Evolutionary conservation across 495 filamentous ascomycete species (phyloP).

Genomic region (Pseudoneurospora amorphoporcata): DNA sequence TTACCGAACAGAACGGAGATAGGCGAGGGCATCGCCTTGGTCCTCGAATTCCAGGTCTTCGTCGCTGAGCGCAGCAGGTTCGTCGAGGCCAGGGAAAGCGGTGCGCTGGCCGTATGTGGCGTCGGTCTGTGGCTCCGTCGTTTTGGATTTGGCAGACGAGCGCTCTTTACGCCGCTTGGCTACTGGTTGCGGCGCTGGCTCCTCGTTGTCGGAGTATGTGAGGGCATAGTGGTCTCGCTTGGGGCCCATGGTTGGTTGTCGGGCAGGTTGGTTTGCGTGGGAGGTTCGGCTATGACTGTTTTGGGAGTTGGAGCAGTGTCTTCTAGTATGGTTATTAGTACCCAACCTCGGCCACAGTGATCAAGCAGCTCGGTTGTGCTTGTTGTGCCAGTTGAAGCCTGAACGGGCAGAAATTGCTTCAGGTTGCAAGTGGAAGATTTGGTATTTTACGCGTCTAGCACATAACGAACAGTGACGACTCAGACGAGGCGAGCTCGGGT

Average conservation of each 20-base stretch:
- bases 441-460: not conserved
- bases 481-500: not conserved
- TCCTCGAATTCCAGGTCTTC: constrained; percentile 49
- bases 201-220: constrained; percentile 3
- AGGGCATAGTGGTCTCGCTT: constrained; percentile 18
- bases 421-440: not conserved
- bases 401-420: not conserved
- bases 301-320: not conserved
- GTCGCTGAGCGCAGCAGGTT: constrained; percentile 22
- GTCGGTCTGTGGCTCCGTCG: constrained; percentile 35
- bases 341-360: not conserved
- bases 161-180: constrained; percentile 21
- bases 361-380: not conserved
- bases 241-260: constrained; percentile 13
- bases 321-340: not conserved
- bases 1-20: constrained; percentile 75
- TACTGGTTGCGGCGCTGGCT: constrained; percentile 6
- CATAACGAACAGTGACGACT: not conserved
- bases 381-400: not conserved
- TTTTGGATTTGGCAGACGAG: constrained; percentile 10
- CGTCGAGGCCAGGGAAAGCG: constrained; percentile 66
- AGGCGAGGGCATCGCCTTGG: constrained; percentile 54
- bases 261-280: not conserved
- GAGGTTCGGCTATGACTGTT: not conserved
- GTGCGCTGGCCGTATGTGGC: constrained; percentile 64